A percentile compares a stretch with the other conserved stretches of the same genome.
Conservation (phyloP, 2,329 filamentous ascomycete genomes). For the Exophiala calicioides region DNA sequence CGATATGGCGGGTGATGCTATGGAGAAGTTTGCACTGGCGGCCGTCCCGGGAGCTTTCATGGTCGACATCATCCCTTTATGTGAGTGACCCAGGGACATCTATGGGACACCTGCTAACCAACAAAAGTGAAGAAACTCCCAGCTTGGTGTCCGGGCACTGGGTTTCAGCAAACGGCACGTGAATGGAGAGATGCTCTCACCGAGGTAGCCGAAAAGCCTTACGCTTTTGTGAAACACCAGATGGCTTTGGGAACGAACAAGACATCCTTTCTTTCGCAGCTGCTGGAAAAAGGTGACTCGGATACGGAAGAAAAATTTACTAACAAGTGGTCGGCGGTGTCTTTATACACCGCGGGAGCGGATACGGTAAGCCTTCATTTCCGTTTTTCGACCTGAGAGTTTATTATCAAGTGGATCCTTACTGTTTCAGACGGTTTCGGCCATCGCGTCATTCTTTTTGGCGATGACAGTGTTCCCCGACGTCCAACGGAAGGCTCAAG, state of each 20-base stretch:
- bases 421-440: slow-evolving; percentile 39
- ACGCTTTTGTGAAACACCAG: slow-evolving; percentile 46
- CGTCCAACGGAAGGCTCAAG: slow-evolving; percentile 47
- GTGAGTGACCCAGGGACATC: background rate
- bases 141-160: slow-evolving; percentile 48
- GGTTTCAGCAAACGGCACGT: slow-evolving; percentile 47
- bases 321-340: slow-evolving; percentile 46
- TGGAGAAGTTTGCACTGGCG: slow-evolving; percentile 45
- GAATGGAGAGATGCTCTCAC: slow-evolving; percentile 38
- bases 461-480: slow-evolving; percentile 55
- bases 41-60: slow-evolving; percentile 47
- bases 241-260: slow-evolving; percentile 37
- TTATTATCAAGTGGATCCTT: too few species aligned
- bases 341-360: slow-evolving; percentile 46
- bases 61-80: slow-evolving; percentile 50
- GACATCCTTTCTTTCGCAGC: slow-evolving; percentile 44
- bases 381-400: slow-evolving; percentile 26
- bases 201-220: slow-evolving; percentile 43
- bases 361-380: slow-evolving; percentile 35
- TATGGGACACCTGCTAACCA: background rate
- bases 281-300: slow-evolving; percentile 37
- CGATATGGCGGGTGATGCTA: slow-evolving; percentile 42
- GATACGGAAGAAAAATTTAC: slow-evolving; percentile 38
- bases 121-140: slow-evolving; percentile 41
- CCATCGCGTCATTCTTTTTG: slow-evolving; percentile 49